phyloP scores from a whole-genome alignment of 2,329 filamentous ascomycete species.

The Sporothrix sp. region DNA sequence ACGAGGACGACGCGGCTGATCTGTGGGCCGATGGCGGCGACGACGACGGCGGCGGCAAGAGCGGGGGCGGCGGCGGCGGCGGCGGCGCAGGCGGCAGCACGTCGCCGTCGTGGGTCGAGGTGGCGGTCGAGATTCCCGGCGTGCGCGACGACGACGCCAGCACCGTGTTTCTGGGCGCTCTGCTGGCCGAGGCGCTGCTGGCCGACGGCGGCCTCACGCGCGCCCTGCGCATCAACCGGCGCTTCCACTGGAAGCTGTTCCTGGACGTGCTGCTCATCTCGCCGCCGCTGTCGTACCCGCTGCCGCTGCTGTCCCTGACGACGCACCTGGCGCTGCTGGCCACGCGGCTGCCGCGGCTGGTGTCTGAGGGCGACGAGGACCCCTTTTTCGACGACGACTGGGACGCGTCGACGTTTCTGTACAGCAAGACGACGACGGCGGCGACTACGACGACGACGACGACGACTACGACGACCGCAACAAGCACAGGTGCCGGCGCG shows the following conservation, averaged over 20 bases:
- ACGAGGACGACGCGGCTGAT: background rate
- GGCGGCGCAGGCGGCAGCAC: slow-evolving; percentile 24
- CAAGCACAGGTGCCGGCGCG: too few relatives aligned
- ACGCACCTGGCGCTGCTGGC: slow-evolving; percentile 87
- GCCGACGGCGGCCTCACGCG: slow-evolving; percentile 59
- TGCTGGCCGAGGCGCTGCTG: slow-evolving; percentile 80
- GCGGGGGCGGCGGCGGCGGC: slow-evolving; percentile 19
- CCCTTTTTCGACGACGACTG: slow-evolving; percentile 98
- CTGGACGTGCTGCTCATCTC: slow-evolving; percentile 91
- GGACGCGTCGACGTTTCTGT: slow-evolving; percentile 72
- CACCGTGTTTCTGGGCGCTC: slow-evolving; percentile 76
- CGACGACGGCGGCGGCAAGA: slow-evolving; percentile 21
- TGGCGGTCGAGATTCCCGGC: slow-evolving; percentile 86
- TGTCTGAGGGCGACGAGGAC: slow-evolving; percentile 88
- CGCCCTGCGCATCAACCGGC: slow-evolving; percentile 73
- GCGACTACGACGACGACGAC: too few relatives aligned
- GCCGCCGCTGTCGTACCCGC: slow-evolving; percentile 83
- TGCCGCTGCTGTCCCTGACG: slow-evolving; percentile 84
- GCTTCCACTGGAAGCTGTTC: slow-evolving; percentile 95
- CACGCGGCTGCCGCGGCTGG: slow-evolving; percentile 72
- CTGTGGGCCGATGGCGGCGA: slow-evolving; percentile 11
- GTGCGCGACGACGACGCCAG: slow-evolving; percentile 82
- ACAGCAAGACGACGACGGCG: slow-evolving; percentile 39
- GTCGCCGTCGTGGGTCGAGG: slow-evolving; percentile 60
- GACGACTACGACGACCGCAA: slow-evolving; percentile 10